phyloP scores from a whole-genome alignment of 164 flowering plant genomes.

The Liriodendron chinense region DNA sequence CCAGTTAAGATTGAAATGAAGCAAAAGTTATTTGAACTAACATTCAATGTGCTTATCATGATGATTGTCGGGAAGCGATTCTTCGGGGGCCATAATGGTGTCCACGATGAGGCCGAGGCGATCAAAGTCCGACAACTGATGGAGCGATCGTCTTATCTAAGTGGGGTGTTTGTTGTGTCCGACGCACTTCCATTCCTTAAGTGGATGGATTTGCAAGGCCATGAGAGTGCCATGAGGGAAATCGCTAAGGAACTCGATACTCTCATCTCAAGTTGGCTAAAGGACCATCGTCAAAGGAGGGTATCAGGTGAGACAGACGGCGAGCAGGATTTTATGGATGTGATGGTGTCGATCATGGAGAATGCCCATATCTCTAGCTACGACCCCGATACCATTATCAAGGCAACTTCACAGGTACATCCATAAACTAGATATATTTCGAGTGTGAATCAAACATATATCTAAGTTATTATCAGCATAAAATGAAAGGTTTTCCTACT shows the following conservation, averaged over 20 bases:
- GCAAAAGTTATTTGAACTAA: background rate
- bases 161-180: background rate
- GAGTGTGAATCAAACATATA: no score
- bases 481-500: no score
- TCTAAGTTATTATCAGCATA: no score
- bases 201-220: constrained; percentile 8
- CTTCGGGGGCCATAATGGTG: background rate
- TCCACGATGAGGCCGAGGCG: background rate
- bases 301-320: background rate
- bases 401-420: constrained; percentile 5
- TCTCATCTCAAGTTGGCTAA: constrained; percentile 2
- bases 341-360: background rate
- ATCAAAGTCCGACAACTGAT: background rate
- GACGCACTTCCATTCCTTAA: constrained; percentile 9
- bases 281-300: constrained; percentile 12
- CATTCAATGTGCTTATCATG: constrained; percentile 1
- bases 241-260: background rate
- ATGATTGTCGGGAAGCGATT: constrained; percentile 8
- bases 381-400: constrained; percentile 2
- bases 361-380: background rate
- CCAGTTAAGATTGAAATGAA: constrained; percentile 7
- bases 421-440: no score
- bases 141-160: background rate
- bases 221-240: constrained; percentile 6
- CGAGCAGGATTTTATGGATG: constrained; percentile 9